Percentiles rank a stretch among this genome's conserved stretches.
Evolutionary conservation across 768 basidiomycete genomes (phyloP).

Genomic region (Termitomyces titanicus): DNA sequence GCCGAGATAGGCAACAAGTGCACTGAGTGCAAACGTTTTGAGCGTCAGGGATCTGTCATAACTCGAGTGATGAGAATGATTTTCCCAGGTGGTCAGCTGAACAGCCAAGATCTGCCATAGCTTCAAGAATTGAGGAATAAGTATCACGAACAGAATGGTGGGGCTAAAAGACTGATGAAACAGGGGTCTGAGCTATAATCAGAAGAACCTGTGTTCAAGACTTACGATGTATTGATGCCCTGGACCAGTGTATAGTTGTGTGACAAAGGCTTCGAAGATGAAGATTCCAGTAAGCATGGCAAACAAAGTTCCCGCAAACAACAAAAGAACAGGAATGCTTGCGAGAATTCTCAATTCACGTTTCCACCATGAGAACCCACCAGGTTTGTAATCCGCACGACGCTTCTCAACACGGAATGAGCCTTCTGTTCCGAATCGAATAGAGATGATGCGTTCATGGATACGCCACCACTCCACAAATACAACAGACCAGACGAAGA

Average conservation of each 20-base stretch:
- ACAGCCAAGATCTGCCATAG: conserved; percentile 68
- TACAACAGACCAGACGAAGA: conserved; percentile 79
- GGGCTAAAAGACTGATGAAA: conserved; percentile 67
- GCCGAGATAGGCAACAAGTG: conserved; percentile 87
- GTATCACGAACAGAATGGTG: conserved; percentile 74
- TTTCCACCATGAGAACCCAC: conserved; percentile 68
- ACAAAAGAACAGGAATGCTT: conserved; percentile 66
- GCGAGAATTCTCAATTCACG: conserved; percentile 65
- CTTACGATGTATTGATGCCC: conserved; percentile 76
- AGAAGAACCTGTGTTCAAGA: conserved; percentile 6
- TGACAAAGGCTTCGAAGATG: conserved; percentile 87
- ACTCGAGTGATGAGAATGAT: conserved; percentile 77
- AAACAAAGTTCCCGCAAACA: conserved; percentile 69
- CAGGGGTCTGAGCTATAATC: not conserved
- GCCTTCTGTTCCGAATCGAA: conserved; percentile 78
- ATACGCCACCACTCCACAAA: conserved; percentile 95
- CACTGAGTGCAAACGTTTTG: conserved; percentile 87
- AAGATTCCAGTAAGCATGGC: conserved; percentile 79
- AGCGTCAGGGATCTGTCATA: conserved; percentile 78
- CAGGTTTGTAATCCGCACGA: conserved; percentile 53
- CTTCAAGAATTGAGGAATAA: conserved; percentile 78
- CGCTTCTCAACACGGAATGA: conserved; percentile 74
- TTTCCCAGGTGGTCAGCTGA: conserved; percentile 84
- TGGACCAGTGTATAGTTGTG: conserved; percentile 83
- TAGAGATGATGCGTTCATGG: conserved; percentile 76